A percentile compares a stretch with the other conserved stretches of the same genome.
phyloP scores from a whole-genome alignment of 148 eudicot species.

The Persicaria maculosa region DNA sequence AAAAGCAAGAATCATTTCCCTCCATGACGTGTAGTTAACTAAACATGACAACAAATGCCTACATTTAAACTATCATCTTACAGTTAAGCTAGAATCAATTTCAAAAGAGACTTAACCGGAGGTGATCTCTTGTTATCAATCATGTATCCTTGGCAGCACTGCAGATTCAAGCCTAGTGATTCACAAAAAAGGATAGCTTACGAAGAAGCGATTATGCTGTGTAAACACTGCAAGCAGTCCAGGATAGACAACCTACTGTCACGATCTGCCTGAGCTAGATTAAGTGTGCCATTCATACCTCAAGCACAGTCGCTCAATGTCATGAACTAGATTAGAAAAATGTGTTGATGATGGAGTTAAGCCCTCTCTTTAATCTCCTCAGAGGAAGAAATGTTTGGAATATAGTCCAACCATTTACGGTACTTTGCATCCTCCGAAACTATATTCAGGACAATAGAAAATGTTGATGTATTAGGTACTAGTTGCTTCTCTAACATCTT shows the following conservation, averaged over 20 bases:
- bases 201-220: not conserved
- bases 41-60: not conserved
- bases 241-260: not conserved
- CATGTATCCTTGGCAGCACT: not conserved
- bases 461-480: slow-evolving; percentile 22
- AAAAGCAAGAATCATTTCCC: not conserved
- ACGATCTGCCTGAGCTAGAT: not conserved
- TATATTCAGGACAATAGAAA: slow-evolving; percentile 19
- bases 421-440: slow-evolving; percentile 19
- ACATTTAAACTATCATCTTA: not conserved
- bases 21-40: not conserved
- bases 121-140: not conserved
- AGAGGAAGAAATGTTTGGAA: slow-evolving; percentile 7
- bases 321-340: not conserved
- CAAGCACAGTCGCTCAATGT: not conserved
- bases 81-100: not conserved
- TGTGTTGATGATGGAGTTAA: not conserved
- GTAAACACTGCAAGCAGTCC: not conserved
- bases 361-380: not conserved
- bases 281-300: not conserved
- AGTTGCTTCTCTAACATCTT: slow-evolving; percentile 27
- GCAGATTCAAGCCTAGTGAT: slow-evolving; percentile 2
- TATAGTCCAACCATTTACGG: slow-evolving; percentile 7
- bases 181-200: not conserved
- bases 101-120: not conserved